Base-by-base conservation (phyloP, 805 yeast genomes). In the Yarrowia keelungensis region DNA sequence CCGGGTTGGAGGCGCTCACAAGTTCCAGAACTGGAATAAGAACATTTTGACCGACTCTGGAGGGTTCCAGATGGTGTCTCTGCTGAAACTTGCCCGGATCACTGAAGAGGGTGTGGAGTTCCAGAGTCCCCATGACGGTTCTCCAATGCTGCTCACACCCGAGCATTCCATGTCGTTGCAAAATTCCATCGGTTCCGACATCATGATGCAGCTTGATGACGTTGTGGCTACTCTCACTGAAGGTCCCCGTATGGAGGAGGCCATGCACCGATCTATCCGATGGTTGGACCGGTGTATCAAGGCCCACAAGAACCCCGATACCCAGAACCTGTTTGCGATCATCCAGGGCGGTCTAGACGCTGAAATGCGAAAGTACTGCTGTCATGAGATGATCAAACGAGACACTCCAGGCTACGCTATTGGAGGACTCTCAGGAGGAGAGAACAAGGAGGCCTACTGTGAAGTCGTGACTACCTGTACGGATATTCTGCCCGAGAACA, bases 361-460 rank as follows among this genome's bases (percentile, higher is more conserved):
- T 5, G 76, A 76, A 8, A 73, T 81, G 62, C 76, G 84, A 15
- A 72, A 72, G 38, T 69, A 70, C 39, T 81, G 84, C 75, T 81
- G 83, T 71, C 72, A 68, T 3, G 84, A 81, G 69, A 81, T 81
- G 84, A 74, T 75, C 39, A 76, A 76, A 50, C 74, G 84, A 3
- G 80, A 81, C 70, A 81, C 84, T 1, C 84, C 84, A 0, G 84
- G 84, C 5, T 81, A 81, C 58, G 84, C 84, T 9, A 81, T 81
- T 56, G 84, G 84, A 41, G 84, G 84, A 0, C 75, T 81, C n/a
- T 79, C 82, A 15, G 84, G 84, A 1, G 84, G 84, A 10, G 84
- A 81, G 69, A 84, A 79, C 70, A 81, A 81, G 71, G 75, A 71
- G 16, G 72, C 76, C 41, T 81, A 78, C 72, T 81, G 84, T 71